Evolutionary conservation across 2,329 filamentous ascomycete genomes (phyloP).

Genomic region (Rutstroemia sp.): DNA sequence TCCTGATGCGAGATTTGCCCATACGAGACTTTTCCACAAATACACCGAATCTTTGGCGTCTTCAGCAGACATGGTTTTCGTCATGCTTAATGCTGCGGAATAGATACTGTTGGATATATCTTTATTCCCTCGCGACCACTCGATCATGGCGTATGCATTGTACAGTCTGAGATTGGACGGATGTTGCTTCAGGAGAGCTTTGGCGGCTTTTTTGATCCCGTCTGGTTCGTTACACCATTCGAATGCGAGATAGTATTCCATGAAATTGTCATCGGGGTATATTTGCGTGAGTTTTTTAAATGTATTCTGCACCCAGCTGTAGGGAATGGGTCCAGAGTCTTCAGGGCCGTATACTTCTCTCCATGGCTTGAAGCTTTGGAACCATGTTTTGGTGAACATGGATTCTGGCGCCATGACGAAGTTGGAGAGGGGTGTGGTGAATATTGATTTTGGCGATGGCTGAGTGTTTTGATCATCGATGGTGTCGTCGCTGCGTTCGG

Average conservation of each 20-base stretch:
- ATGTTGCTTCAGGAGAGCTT: conserved; percentile 61
- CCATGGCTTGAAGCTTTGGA: conserved; percentile 14
- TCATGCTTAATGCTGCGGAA: conserved; percentile 56
- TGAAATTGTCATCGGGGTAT: conserved; percentile 44
- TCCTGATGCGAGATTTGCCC: conserved; percentile 20
- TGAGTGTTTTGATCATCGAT: conserved; percentile 18
- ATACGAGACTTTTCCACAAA: conserved; percentile 27
- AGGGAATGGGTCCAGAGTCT: conserved; percentile 20
- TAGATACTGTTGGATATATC: conserved; percentile 58
- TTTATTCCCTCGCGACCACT: conserved; percentile 49
- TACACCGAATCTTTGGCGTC: conserved; percentile 28
- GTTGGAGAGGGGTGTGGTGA: conserved; percentile 16
- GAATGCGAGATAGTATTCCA: conserved; percentile 64
- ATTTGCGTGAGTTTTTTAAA: conserved; percentile 50
- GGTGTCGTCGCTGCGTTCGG: not conserved
- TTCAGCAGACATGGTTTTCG: conserved; percentile 31
- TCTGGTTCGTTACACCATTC: conserved; percentile 48
- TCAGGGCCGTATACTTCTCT: conserved; percentile 13
- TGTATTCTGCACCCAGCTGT: conserved; percentile 41
- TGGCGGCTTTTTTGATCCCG: conserved; percentile 62
- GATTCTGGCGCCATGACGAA: conserved; percentile 38
- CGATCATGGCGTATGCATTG: conserved; percentile 70
- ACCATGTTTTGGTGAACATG: conserved; percentile 37
- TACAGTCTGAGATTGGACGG: conserved; percentile 62
- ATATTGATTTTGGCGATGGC: conserved; percentile 13